Evolutionary conservation across 2,329 filamentous ascomycete genomes (phyloP).

Genomic region (Colletotrichum incanum): DNA sequence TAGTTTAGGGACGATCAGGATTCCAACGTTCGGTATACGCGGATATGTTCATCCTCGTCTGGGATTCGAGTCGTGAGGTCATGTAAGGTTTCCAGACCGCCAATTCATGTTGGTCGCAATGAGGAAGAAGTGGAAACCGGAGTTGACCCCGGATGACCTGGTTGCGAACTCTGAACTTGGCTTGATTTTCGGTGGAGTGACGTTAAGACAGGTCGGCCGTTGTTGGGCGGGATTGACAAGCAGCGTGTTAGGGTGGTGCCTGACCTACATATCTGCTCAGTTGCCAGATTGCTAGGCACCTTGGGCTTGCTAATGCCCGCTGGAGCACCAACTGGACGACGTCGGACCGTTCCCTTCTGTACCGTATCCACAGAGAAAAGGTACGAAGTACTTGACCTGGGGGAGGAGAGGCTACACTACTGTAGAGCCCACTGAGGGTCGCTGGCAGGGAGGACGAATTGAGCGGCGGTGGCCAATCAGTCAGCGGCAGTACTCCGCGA

Average conservation of each 20-base stretch:
- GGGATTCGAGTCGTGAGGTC: constrained; percentile 5
- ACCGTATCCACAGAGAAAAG: constrained; percentile 1
- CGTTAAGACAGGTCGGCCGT: not conserved
- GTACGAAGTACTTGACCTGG: not conserved
- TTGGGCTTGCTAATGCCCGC: not conserved
- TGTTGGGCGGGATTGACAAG: not conserved
- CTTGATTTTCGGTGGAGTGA: not conserved
- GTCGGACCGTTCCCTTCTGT: no score
- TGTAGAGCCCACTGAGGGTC: constrained; percentile 17
- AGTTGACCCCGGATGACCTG: constrained; percentile 12
- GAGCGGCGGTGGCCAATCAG: constrained; percentile 9
- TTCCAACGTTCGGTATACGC: not conserved
- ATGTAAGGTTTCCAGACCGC: constrained; percentile 30
- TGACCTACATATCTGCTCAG: not conserved
- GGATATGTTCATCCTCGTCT: not conserved
- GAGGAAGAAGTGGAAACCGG: constrained; percentile 6
- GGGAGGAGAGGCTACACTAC: not conserved
- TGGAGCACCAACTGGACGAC: no score
- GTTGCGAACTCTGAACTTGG: not conserved
- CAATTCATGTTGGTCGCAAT: constrained; percentile 20
- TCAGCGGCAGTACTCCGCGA: not conserved
- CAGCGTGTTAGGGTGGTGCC: not conserved
- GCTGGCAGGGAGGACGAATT: not conserved
- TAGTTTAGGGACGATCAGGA: not conserved
- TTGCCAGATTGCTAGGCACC: not conserved